These are phyloP conservation scores for Gossypium schwendimanii DNA, from an alignment of 441 rosid species.

Conservation along the genomic window DNA sequence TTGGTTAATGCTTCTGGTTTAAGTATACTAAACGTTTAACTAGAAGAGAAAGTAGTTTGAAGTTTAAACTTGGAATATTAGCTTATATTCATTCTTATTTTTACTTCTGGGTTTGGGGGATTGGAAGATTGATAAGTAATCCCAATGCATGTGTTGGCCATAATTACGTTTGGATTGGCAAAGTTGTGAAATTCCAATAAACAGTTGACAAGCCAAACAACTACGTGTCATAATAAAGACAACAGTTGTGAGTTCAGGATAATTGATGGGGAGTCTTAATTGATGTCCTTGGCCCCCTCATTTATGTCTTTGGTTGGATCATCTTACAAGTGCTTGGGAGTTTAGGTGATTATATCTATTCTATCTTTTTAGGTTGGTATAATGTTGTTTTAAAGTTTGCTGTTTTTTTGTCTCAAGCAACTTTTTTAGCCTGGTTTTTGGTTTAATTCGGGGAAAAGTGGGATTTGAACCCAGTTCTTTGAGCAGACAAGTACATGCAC, in stretches of 20 bases:
- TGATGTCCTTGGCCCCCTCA: neutral
- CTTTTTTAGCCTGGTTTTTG: neutral
- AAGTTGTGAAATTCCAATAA: neutral
- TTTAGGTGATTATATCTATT: neutral
- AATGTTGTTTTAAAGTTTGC: neutral
- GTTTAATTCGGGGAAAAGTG: neutral
- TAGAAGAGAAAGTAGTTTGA: neutral
- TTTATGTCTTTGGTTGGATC: neutral
- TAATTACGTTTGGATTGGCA: neutral
- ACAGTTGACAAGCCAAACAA: neutral
- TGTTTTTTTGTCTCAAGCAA: neutral
- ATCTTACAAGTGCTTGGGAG: neutral
- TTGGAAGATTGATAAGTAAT: neutral
- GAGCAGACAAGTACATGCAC: neutral
- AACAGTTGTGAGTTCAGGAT: neutral
- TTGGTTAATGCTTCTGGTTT: neutral
- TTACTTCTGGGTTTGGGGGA: neutral
- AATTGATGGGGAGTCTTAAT: neutral
- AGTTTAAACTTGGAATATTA: neutral
- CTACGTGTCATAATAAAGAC: neutral
- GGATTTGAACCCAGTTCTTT: neutral
- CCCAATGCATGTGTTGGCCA: neutral
- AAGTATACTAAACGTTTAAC: neutral
- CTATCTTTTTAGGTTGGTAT: neutral
- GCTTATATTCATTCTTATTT: neutral